Percentiles rank a stretch among this genome's conserved stretches.
Conservation (phyloP, 371 early-diverging fungal genomes). For the Nematocida ausubeli region DNA sequence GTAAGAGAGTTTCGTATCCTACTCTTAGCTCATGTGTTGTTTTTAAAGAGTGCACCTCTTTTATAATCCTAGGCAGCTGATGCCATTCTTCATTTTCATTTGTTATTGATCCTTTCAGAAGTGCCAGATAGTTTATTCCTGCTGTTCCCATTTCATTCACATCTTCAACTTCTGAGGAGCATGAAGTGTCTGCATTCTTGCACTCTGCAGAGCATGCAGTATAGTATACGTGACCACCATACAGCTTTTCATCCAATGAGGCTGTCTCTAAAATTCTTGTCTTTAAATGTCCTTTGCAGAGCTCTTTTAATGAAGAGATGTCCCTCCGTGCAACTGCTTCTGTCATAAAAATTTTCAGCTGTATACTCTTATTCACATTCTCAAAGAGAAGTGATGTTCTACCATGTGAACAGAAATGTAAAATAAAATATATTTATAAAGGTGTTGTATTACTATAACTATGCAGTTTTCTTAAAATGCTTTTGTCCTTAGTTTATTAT, state of each 20-base stretch:
- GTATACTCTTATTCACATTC: too few species aligned
- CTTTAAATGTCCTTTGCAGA: constrained; percentile 13
- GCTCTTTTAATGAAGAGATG: background rate
- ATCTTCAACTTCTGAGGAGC: background rate
- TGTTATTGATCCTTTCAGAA: constrained; percentile 10
- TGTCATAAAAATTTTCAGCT: background rate
- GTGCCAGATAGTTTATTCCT: constrained; percentile 20
- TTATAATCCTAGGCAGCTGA: background rate
- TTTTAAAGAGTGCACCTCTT: background rate
- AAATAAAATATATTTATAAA: too few species aligned
- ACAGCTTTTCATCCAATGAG: background rate
- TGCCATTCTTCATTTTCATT: background rate
- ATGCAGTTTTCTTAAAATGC: too few species aligned
- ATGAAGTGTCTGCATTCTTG: background rate
- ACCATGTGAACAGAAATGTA: too few species aligned
- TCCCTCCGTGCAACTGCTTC: background rate
- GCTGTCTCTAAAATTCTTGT: background rate
- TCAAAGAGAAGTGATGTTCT: too few species aligned
- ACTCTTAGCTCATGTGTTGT: constrained; percentile 25
- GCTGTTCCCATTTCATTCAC: background rate
- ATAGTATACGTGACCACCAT: constrained; percentile 8
- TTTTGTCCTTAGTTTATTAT: too few species aligned
- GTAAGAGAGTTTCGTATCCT: constrained; percentile 30
- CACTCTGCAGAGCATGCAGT: background rate
- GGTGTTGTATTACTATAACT: too few species aligned